Conservation (phyloP, 768 basidiomycete genomes). For the Rhodocollybia butyracea region DNA sequence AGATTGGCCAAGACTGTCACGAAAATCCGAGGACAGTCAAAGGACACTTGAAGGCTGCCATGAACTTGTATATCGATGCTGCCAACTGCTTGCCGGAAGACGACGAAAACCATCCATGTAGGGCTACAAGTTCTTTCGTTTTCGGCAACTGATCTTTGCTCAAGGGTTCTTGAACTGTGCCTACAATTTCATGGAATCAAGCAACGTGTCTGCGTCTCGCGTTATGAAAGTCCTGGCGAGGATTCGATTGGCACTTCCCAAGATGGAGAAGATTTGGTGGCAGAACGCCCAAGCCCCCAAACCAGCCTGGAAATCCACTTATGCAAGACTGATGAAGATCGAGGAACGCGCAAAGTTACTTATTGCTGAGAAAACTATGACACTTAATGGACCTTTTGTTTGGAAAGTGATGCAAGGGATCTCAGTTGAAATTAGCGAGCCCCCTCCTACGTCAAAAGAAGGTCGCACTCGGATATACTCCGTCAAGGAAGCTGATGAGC, state of each 20-base stretch:
- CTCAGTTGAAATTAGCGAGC: too few relatives aligned
- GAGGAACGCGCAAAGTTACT: background rate
- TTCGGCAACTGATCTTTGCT: background rate
- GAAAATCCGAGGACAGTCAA: background rate
- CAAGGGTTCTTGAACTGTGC: background rate
- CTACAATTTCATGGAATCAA: constrained; percentile 7
- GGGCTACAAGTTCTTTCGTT: background rate
- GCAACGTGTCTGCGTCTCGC: background rate
- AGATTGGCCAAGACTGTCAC: background rate
- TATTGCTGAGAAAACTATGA: background rate
- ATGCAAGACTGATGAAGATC: background rate
- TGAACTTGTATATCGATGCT: constrained; percentile 28
- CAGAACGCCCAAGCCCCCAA: background rate
- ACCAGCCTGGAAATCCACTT: background rate
- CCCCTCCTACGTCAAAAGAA: too few relatives aligned
- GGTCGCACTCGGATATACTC: too few relatives aligned
- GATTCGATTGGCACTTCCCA: background rate
- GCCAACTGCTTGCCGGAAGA: constrained; percentile 30
- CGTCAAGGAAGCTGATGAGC: too few relatives aligned
- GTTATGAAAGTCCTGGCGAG: background rate
- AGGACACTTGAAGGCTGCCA: constrained; percentile 19
- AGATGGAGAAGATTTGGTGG: background rate
- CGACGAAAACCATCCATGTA: constrained; percentile 30
- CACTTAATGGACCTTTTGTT: background rate
- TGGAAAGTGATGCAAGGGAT: background rate